Percentiles rank a stretch among this genome's conserved stretches.
Conservation (phyloP, 805 yeast species). For the Wickerhamomyces chambardii region DNA sequence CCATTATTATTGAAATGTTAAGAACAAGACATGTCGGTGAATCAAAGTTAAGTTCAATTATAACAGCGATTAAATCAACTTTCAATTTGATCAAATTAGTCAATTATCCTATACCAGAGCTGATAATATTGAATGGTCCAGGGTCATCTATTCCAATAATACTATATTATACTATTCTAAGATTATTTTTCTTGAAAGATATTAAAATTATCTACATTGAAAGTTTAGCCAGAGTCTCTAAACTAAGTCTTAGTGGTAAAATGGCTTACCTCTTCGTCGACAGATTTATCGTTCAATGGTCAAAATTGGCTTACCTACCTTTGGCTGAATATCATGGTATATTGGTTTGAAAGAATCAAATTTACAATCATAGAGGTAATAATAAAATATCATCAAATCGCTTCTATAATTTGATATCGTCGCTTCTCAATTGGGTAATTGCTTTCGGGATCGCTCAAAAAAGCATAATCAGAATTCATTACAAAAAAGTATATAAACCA, state of each 20-base stretch:
- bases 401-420: too few relatives aligned
- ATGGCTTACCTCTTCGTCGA: conserved; percentile 65
- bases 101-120: conserved; percentile 22
- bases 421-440: too few relatives aligned
- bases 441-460: too few relatives aligned
- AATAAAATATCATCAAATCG: too few relatives aligned
- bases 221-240: conserved; percentile 73
- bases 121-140: conserved; percentile 66
- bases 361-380: too few relatives aligned
- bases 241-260: conserved; percentile 69
- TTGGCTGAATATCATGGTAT: conserved; percentile 74
- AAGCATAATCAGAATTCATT: too few relatives aligned
- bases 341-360: conserved; percentile 52
- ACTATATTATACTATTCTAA: conserved; percentile 41
- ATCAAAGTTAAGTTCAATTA: conserved; percentile 32
- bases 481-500: too few relatives aligned
- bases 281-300: conserved; percentile 89
- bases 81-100: conserved; percentile 18
- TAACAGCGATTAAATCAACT: conserved; percentile 29
- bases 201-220: conserved; percentile 74
- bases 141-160: conserved; percentile 73
- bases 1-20: conserved; percentile 24
- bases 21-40: conserved; percentile 62
- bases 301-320: conserved; percentile 40
- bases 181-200: conserved; percentile 32